Evolutionary conservation across 2,329 filamentous ascomycete species (phyloP).

Genomic region (Colletotrichum agaves): DNA sequence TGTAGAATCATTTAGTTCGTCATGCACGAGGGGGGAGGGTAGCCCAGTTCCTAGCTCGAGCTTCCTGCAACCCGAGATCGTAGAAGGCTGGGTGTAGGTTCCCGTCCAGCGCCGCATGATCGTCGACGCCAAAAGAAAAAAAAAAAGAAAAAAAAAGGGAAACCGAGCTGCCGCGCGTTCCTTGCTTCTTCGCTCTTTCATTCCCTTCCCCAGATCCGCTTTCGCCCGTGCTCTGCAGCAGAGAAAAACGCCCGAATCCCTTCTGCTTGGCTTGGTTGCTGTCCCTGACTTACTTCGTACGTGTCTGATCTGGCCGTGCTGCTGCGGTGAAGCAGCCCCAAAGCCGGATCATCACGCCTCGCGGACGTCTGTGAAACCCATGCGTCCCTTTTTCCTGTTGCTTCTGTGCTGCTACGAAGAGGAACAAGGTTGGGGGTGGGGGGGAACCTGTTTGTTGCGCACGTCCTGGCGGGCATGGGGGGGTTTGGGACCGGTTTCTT

Average conservation of each 20-base stretch:
- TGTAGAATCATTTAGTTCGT: background rate
- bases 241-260: background rate
- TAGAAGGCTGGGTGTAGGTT: background rate
- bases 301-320: conserved; percentile 9
- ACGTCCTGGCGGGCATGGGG: background rate
- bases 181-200: background rate
- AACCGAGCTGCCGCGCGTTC: too few relatives aligned
- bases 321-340: background rate
- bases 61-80: background rate
- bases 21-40: too few relatives aligned
- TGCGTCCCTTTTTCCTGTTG: too few relatives aligned
- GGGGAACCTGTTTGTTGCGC: too few relatives aligned
- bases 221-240: conserved; percentile 20
- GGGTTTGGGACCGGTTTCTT: background rate
- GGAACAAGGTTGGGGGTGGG: too few relatives aligned
- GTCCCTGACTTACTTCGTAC: background rate
- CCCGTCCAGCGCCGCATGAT: conserved; percentile 22
- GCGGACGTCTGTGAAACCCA: conserved; percentile 7
- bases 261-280: background rate
- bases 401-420: background rate
- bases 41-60: background rate
- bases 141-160: too few relatives aligned
- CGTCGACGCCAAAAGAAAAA: conserved; percentile 19
- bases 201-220: conserved; percentile 25
- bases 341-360: conserved; percentile 6